Percentiles rank a stretch among this genome's conserved stretches.
Evolutionary conservation across 2,329 filamentous ascomycete genomes (phyloP).

Genomic region (Ophiocordyceps camponoti-leonardi): DNA sequence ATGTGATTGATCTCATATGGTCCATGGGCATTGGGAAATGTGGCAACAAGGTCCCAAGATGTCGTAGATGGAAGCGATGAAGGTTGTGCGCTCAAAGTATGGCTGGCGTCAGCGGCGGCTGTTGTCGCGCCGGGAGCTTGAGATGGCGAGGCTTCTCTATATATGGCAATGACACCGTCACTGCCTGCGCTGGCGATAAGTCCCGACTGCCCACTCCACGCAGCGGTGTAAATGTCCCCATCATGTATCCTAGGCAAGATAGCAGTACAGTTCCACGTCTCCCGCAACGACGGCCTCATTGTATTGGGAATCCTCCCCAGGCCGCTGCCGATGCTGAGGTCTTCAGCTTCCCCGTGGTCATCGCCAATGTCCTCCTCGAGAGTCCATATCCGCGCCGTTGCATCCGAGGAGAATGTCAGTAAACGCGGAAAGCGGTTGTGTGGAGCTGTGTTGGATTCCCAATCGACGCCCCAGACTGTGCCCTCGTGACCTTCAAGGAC

Average conservation of each 20-base stretch:
- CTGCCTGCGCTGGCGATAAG: constrained; percentile 77
- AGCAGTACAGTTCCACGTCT: constrained; percentile 68
- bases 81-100: too few species aligned
- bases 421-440: constrained; percentile 40
- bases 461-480: constrained; percentile 83
- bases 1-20: constrained; percentile 92
- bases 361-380: constrained; percentile 37
- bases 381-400: constrained; percentile 64
- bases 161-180: constrained; percentile 68
- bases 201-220: constrained; percentile 67
- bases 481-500: constrained; percentile 64
- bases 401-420: constrained; percentile 73
- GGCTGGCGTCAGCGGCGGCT: not conserved
- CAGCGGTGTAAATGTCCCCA: constrained; percentile 65
- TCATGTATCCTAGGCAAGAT: constrained; percentile 61
- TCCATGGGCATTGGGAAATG: constrained; percentile 62
- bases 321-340: constrained; percentile 14
- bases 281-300: constrained; percentile 60
- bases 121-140: not conserved
- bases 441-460: constrained; percentile 29
- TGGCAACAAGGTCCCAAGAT: constrained; percentile 52
- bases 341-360: constrained; percentile 9
- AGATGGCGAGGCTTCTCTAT: constrained; percentile 37
- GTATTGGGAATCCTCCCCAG: constrained; percentile 69
- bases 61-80: constrained; percentile 20